Evolutionary conservation across 331 rosid genomes (phyloP).

Genomic region (Pyrus hybrid): DNA sequence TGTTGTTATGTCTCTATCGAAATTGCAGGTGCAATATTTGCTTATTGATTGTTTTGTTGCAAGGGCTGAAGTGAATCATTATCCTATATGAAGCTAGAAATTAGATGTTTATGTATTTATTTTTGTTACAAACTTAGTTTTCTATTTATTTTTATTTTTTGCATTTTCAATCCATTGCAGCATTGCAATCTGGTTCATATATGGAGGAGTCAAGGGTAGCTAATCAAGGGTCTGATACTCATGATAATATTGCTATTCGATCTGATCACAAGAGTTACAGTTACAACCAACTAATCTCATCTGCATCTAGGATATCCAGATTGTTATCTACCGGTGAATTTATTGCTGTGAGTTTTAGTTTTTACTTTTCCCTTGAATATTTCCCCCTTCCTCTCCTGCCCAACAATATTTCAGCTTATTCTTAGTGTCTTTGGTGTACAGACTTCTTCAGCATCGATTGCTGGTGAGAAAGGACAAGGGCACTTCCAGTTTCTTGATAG

Average conservation of each 20-base stretch:
- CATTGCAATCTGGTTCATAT: constrained; percentile 39
- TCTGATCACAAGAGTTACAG: constrained; percentile 65
- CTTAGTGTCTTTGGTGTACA: not conserved
- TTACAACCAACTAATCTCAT: constrained; percentile 54
- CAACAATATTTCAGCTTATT: not conserved
- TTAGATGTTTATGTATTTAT: not conserved
- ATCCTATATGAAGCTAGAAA: not conserved
- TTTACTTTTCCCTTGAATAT: not conserved
- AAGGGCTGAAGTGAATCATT: not conserved
- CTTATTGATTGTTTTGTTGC: not conserved
- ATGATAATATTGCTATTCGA: constrained; percentile 59
- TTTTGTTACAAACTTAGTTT: not conserved
- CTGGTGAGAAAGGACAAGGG: constrained; percentile 33
- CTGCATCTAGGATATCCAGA: constrained; percentile 60
- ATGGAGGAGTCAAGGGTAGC: constrained; percentile 73
- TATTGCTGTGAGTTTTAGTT: constrained; percentile 32
- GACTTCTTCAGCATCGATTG: not conserved
- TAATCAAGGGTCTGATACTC: constrained; percentile 38
- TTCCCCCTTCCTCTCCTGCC: not conserved
- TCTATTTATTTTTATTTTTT: not conserved
- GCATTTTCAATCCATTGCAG: constrained; percentile 23
- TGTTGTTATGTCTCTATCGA: not conserved
- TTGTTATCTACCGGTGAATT: constrained; percentile 33
- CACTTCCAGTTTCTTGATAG: too few species aligned
- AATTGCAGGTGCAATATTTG: not conserved